Evolutionary conservation across 768 basidiomycete species (phyloP), one percentile per base, ranked within the genome.

Genomic region (Mycena vulgaris): DNA sequence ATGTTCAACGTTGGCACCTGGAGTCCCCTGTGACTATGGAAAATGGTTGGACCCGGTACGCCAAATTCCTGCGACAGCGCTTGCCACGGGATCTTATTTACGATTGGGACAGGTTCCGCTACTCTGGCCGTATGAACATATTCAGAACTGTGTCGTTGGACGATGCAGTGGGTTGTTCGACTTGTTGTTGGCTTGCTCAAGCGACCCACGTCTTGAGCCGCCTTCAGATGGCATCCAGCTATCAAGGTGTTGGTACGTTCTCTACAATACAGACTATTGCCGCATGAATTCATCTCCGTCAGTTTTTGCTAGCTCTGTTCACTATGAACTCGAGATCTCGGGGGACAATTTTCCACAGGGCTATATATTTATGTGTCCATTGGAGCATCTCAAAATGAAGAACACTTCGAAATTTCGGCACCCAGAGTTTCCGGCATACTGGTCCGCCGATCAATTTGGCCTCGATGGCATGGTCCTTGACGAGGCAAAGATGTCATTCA

Each of bases 281-380:
- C 39, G 30, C 14, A 42, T 40, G 11, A 2, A 28, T 8, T 25
- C 28, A 45, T 6, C 27, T 1, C 51, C 6, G 27, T 21, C 28
- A 58, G 57, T 58, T 13, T 28, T 42, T 13, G 40, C 27, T n/a
- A 58, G 57, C 39, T 58, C 57, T 4, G n/a, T 58, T 19, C 13
- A 58, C 57, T 58, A 58, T 13, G 57, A 27, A 28, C 25, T 58
- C 2, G 57, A 58, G 4, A 42, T 57, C 39, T 5, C 17, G 6
- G 40, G 9, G 28, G 40, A 58, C 30, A 6, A 0, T 9, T n/a
- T 28, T 28, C 19, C 28, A 10, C 40, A 45, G 57, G 40, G 57
- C 17, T 58, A 58, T 27, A 58, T 58, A 16, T 58, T 58, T 23
- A 16, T 58, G 17, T 58, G 57, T 40, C 57, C 57, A 3, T 6